These are phyloP conservation scores for Neurospora sp. DNA, from an alignment of 495 filamentous ascomycete genomes.

Conservation along the genomic window DNA sequence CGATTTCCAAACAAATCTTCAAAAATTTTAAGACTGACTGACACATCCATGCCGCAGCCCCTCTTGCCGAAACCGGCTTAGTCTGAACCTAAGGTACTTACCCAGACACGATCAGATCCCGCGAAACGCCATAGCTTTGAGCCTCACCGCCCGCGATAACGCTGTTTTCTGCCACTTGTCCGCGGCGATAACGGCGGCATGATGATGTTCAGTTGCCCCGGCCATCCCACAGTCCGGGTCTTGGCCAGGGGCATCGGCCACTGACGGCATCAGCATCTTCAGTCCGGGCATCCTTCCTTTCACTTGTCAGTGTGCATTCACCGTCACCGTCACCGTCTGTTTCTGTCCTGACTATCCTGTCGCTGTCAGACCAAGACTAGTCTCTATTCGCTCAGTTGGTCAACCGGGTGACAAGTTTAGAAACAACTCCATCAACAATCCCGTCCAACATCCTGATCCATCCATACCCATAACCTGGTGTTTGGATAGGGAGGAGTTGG, in stretches of 20 bases:
- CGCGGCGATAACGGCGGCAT: slow-evolving; percentile 18
- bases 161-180: slow-evolving; percentile 23
- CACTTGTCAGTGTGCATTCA: neutral
- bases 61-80: neutral
- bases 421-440: neutral
- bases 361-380: neutral
- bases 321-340: neutral
- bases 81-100: neutral
- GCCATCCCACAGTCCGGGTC: neutral
- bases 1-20: neutral
- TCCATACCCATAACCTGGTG: neutral
- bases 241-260: neutral
- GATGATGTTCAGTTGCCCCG: neutral
- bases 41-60: neutral
- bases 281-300: neutral
- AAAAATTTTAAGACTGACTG: slow-evolving; percentile 4
- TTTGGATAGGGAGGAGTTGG: neutral
- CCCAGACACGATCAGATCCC: slow-evolving; percentile 7
- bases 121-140: slow-evolving; percentile 6
- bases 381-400: neutral
- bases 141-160: slow-evolving; percentile 19
- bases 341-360: neutral
- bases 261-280: neutral
- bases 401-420: neutral
- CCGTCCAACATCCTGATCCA: neutral